phyloP scores from a whole-genome alignment of 805 yeast species.

The Candida montana region DNA sequence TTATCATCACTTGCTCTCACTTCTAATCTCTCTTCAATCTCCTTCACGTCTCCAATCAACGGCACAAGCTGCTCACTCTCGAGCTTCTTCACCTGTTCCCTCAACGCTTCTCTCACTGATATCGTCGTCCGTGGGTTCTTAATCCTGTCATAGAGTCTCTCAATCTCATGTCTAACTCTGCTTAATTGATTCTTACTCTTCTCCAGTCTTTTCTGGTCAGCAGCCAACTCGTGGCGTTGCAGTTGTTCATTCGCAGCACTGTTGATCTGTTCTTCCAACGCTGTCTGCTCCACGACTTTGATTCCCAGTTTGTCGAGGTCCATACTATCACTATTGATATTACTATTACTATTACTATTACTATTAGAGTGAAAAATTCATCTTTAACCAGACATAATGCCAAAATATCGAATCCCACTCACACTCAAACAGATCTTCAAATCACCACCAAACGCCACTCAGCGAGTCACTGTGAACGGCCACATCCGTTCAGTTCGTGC shows the following conservation, averaged over 20 bases:
- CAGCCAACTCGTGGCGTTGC: constrained; percentile 56
- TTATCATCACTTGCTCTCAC: constrained; percentile 9
- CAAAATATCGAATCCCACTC: no score
- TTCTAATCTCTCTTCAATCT: constrained; percentile 36
- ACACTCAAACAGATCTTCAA: no score
- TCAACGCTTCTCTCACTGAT: constrained; percentile 51
- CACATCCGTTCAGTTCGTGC: constrained; percentile 69
- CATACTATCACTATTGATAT: no score
- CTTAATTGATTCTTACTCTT: constrained; percentile 50
- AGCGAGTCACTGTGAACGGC: constrained; percentile 49
- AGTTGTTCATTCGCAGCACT: constrained; percentile 61
- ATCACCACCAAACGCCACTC: neutral
- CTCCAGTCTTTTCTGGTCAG: constrained; percentile 70
- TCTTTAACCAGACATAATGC: no score
- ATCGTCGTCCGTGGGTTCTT: constrained; percentile 53
- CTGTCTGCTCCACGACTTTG: constrained; percentile 69
- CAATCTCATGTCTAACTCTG: constrained; percentile 39
- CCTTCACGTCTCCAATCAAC: constrained; percentile 55
- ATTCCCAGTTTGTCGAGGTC: constrained; percentile 34
- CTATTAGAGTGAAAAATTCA: no score
- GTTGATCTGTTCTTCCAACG: constrained; percentile 71
- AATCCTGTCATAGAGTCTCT: constrained; percentile 43
- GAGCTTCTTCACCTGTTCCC: constrained; percentile 49
- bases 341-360: no score
- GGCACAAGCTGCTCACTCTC: constrained; percentile 47